phyloP scores from a whole-genome alignment of 768 basidiomycete species.

The Termitomyces sp. region DNA sequence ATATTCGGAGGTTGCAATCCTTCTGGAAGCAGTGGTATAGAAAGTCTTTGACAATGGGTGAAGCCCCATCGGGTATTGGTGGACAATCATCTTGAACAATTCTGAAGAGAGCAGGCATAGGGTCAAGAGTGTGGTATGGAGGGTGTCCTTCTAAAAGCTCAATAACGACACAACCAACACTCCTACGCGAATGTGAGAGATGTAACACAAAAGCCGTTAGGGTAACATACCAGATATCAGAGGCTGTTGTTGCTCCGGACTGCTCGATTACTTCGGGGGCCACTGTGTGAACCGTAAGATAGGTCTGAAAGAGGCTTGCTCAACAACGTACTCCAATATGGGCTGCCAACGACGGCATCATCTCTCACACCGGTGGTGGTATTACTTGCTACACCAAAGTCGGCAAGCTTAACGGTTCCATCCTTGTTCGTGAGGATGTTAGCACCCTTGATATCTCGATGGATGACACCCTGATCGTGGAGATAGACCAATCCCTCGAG shows the following conservation, averaged over 20 bases:
- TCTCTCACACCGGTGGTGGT: constrained; percentile 73
- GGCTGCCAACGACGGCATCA: constrained; percentile 93
- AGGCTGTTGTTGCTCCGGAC: constrained; percentile 92
- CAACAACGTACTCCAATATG: constrained; percentile 86
- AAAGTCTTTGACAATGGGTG: constrained; percentile 94
- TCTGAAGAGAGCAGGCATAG: constrained; percentile 97
- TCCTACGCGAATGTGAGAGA: constrained; percentile 34
- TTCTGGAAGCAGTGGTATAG: constrained; percentile 98
- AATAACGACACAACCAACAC: constrained; percentile 96
- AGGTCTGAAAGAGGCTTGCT: neutral
- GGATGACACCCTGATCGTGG: constrained; percentile 99
- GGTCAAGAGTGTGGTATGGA: constrained; percentile 92
- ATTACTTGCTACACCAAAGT: constrained; percentile 92
- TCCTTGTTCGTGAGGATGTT: constrained; percentile 99
- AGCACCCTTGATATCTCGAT: constrained; percentile 98
- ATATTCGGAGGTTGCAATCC: constrained; percentile 90
- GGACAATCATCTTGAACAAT: constrained; percentile 99
- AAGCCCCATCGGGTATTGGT: constrained; percentile 93
- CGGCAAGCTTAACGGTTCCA: constrained; percentile 97
- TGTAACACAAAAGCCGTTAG: neutral
- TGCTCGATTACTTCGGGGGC: constrained; percentile 99
- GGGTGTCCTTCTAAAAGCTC: constrained; percentile 90
- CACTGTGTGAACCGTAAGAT: constrained; percentile 46
- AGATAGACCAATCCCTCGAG: constrained; percentile 94
- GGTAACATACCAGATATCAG: constrained; percentile 73